Evolutionary conservation across 352 stramenopile genomes (phyloP).

Genomic region (Phytophthora pisi): DNA sequence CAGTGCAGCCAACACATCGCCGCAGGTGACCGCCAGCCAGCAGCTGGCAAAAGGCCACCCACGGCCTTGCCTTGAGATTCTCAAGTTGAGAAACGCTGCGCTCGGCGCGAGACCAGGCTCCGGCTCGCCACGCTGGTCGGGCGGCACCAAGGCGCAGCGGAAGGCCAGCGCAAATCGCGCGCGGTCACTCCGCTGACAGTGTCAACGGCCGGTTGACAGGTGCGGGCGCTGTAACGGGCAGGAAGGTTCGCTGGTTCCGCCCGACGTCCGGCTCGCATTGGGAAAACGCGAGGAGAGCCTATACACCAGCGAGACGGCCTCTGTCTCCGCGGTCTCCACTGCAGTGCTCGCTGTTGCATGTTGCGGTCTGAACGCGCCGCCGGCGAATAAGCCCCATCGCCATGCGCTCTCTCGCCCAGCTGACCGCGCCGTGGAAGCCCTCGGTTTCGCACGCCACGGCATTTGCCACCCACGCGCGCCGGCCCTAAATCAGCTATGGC

Average conservation of each 20-base stretch:
- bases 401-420: slow-evolving; percentile 14
- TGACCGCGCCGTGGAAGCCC: slow-evolving; percentile 25
- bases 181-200: slow-evolving; percentile 3
- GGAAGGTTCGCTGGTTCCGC: background rate
- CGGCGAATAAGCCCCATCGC: slow-evolving; percentile 8
- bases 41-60: slow-evolving; percentile 15
- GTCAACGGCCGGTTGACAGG: slow-evolving; percentile 8
- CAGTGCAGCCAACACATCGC: background rate
- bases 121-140: slow-evolving; percentile 5
- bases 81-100: slow-evolving; percentile 18
- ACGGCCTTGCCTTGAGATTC: slow-evolving; percentile 14
- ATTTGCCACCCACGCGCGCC: slow-evolving; percentile 29
- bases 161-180: slow-evolving; percentile 8
- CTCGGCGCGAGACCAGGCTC: slow-evolving; percentile 6
- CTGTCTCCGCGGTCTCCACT: background rate
- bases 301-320: background rate
- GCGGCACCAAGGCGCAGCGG: background rate
- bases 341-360: background rate
- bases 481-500: slow-evolving; percentile 36
- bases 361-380: background rate
- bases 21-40: slow-evolving; percentile 4
- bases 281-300: background rate
- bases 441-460: slow-evolving; percentile 40
- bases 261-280: background rate
- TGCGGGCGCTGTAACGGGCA: slow-evolving; percentile 4